Percentiles rank a stretch among this genome's conserved stretches.
phyloP scores from a whole-genome alignment of 2,329 filamentous ascomycete genomes.

The Geoglossum cookeanum region DNA sequence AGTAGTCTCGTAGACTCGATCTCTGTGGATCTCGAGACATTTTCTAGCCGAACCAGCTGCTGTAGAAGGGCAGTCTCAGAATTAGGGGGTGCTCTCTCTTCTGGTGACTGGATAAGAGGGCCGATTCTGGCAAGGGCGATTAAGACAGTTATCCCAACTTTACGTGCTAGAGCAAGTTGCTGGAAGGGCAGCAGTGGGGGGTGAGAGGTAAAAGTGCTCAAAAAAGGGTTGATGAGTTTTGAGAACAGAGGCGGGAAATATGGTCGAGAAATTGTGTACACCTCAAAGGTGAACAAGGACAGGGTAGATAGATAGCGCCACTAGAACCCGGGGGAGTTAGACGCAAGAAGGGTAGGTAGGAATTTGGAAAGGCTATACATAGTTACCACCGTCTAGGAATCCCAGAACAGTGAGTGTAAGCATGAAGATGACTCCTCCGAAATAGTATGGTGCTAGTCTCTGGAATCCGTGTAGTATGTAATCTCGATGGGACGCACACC shows the following conservation, averaged over 20 bases:
- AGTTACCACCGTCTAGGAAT: conserved; percentile 46
- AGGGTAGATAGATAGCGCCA: conserved; percentile 33
- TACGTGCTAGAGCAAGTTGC: conserved; percentile 53
- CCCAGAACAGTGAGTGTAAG: conserved; percentile 44
- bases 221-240: conserved; percentile 28
- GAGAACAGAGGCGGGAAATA: conserved; percentile 25
- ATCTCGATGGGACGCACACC: conserved; percentile 50
- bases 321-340: conserved; percentile 12
- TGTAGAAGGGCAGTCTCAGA: conserved; percentile 22
- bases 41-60: conserved; percentile 48
- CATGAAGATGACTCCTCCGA: conserved; percentile 34
- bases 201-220: conserved; percentile 23
- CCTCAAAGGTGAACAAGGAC: conserved; percentile 35
- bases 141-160: conserved; percentile 30
- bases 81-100: conserved; percentile 13
- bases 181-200: conserved; percentile 70
- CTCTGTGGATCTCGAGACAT: conserved; percentile 39
- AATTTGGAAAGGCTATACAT: conserved; percentile 14
- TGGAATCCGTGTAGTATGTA: conserved; percentile 51
- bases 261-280: conserved; percentile 35
- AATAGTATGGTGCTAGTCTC: conserved; percentile 41
- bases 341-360: conserved; percentile 2
- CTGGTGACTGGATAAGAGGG: conserved; percentile 34
- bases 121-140: conserved; percentile 64
- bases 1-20: conserved; percentile 51